A percentile compares a stretch with the other conserved stretches of the same genome.
These are phyloP conservation scores for Sporothrix phasma DNA, from an alignment of 2,329 filamentous ascomycete genomes.

Conservation along the genomic window DNA sequence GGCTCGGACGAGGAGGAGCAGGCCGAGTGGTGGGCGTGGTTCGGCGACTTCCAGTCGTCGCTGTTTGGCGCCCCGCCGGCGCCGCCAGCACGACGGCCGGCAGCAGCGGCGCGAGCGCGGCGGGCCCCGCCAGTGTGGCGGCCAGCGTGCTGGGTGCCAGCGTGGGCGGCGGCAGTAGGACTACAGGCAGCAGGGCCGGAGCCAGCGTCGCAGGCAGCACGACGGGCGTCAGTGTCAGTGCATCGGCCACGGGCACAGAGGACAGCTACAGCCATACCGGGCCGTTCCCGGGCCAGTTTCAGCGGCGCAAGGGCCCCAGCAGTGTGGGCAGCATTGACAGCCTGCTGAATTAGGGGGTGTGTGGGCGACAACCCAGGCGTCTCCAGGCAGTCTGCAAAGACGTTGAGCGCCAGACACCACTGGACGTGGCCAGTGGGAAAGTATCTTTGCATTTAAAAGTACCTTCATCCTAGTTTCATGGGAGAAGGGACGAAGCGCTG, in stretches of 20 bases:
- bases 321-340: constrained; percentile 20
- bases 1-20: constrained; percentile 10
- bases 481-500: neutral
- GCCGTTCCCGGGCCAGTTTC: neutral
- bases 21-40: constrained; percentile 20
- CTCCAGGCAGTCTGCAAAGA: no score
- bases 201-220: neutral
- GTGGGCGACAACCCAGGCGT: no score
- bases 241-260: neutral
- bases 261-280: neutral
- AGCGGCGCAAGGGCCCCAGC: neutral
- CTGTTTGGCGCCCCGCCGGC: constrained; percentile 1
- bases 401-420: no score
- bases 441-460: no score
- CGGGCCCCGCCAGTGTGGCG: neutral
- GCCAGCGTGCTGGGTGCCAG: neutral
- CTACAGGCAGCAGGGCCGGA: neutral
- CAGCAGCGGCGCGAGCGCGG: neutral
- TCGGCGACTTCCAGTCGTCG: constrained; percentile 9
- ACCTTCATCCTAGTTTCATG: no score
- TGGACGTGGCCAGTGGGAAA: neutral
- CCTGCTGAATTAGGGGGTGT: constrained; percentile 16
- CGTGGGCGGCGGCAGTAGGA: neutral
- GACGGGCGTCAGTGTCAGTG: neutral
- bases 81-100: constrained; percentile 4